Base-by-base conservation (phyloP, 2,329 filamentous ascomycete genomes). In the Cryphonectria carpinicola region DNA sequence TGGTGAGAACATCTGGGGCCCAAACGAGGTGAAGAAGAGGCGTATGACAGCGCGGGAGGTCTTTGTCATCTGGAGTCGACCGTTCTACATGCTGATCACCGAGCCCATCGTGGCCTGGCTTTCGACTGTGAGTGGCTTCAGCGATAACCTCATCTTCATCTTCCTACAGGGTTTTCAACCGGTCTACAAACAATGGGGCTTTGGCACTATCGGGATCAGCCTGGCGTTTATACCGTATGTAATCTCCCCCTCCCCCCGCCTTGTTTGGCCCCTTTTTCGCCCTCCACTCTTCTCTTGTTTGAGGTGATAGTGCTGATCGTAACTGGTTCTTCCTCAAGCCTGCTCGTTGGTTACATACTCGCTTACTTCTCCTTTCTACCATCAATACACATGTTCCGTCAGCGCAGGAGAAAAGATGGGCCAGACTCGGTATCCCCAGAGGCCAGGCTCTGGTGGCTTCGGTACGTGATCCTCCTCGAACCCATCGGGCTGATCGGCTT, bases 81-180 rank as follows among this genome's bases (percentile, higher is more conserved):
- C 92, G 0, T 93, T 93, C 79, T 86, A 86, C 75, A 92, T 93
- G 88, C 91, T 93, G 77, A 73, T 92, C 46, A 91, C 88, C 0
- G 92, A 94, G 80, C 91, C 92, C 1, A 94, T 94, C 69, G 92
- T 93, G 5, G 82, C 91, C 11, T 88, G 86, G 56, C 83, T 93
- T 4, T 93, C 91, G 1, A 84, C 93, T 0, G 87, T 93, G 3
- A 90, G 87, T 2, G 91, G 91, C 39, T 93, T 93, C 83, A 89
- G 87, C 6, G 92, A 93, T 72, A 90, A 90, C 4, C 85, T 94
- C 7, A 93, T 93, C 80, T 94, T 93, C 82, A 92, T 92, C 83
- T 92, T 92, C 78, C 88, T 93, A 67, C 89, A 93, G 77, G 91
- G 88, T 0, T 94, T 93, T 74, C 79, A 82, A 0, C 83, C 92